Conservation (phyloP, 176 grass and related monocot genomes). For the Tillandsia leiboldiana region DNA sequence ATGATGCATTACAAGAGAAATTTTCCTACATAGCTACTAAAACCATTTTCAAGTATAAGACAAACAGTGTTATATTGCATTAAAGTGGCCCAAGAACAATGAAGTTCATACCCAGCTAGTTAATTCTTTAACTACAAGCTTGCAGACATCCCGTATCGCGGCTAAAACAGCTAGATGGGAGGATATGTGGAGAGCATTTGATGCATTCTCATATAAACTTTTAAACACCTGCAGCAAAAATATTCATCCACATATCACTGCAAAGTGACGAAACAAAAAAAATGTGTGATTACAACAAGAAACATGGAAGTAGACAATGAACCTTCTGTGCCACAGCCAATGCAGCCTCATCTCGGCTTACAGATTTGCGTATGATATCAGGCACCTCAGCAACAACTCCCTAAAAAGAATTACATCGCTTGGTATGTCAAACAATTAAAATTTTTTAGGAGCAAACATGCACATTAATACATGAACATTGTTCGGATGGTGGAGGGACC, state of each 20-base stretch:
- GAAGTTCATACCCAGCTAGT: slow-evolving; percentile 70
- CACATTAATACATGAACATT: too few species aligned
- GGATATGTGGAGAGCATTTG: slow-evolving; percentile 45
- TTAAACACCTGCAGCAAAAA: slow-evolving; percentile 56
- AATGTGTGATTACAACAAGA: slow-evolving; percentile 5
- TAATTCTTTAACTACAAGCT: slow-evolving; percentile 77
- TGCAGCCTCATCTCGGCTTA: slow-evolving; percentile 76
- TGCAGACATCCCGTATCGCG: slow-evolving; percentile 72
- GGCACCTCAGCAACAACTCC: slow-evolving; percentile 77
- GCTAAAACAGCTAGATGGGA: slow-evolving; percentile 66
- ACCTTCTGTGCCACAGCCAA: slow-evolving; percentile 85
- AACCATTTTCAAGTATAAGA: background rate
- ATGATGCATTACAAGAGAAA: background rate
- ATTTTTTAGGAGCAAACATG: too few species aligned
- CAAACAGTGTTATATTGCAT: background rate
- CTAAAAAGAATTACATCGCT: slow-evolving; percentile 33
- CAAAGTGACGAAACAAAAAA: slow-evolving; percentile 3
- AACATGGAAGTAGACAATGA: slow-evolving; percentile 16
- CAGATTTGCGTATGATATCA: slow-evolving; percentile 79
- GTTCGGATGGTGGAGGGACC: background rate
- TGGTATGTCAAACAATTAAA: background rate
- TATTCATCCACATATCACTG: background rate
- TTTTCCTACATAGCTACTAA: background rate
- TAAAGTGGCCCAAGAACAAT: too few species aligned
- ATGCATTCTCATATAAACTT: slow-evolving; percentile 75